phyloP scores from a whole-genome alignment of 805 yeast genomes.

The Komagataella mondaviorum region DNA sequence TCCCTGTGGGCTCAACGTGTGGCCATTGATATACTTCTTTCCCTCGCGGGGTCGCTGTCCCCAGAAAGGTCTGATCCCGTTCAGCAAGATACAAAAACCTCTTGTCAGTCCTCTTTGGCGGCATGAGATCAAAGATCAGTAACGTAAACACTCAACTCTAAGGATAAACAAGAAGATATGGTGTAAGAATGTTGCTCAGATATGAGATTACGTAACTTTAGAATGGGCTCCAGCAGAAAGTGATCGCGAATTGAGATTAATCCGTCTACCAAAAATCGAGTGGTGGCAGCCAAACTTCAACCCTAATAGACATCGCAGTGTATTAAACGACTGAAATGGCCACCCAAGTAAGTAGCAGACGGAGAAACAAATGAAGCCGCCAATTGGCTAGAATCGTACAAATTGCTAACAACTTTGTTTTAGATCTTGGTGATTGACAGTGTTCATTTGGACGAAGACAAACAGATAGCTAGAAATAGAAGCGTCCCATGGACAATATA shows the following conservation, averaged over 20 bases:
- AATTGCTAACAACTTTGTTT: background rate
- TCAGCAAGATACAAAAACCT: background rate
- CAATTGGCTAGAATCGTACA: background rate
- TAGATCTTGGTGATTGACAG: slow-evolving; percentile 41
- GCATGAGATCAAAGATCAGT: background rate
- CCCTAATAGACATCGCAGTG: background rate
- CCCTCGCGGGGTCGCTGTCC: background rate
- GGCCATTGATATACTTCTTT: background rate
- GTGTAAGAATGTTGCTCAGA: background rate
- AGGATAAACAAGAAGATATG: background rate
- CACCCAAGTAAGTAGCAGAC: background rate
- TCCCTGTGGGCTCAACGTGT: background rate
- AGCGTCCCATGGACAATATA: slow-evolving; percentile 90
- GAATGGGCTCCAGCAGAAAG: background rate
- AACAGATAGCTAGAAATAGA: slow-evolving; percentile 58
- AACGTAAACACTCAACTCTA: background rate
- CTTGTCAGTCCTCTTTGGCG: background rate
- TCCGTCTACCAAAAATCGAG: background rate
- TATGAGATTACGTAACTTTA: no score
- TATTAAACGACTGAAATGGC: background rate
- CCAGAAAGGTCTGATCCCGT: background rate
- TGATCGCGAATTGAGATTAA: background rate
- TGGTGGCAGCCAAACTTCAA: background rate
- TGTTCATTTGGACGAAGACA: slow-evolving; percentile 48
- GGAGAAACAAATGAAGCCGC: background rate